phyloP scores from a whole-genome alignment of 1,139 yeast species.

The Kluyveromyces sp. region DNA sequence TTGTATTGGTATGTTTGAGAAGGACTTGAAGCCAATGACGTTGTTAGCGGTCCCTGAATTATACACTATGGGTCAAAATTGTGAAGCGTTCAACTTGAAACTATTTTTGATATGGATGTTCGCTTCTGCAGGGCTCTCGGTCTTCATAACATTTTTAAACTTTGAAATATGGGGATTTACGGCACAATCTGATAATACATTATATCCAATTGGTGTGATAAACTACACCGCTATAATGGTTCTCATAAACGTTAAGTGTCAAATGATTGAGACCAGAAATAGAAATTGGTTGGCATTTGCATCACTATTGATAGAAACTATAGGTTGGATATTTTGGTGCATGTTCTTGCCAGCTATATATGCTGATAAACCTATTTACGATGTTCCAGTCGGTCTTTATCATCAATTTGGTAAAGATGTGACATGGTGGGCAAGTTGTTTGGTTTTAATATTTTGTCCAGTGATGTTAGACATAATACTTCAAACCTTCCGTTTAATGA shows the following conservation, averaged over 20 bases:
- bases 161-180: slow-evolving; percentile 62
- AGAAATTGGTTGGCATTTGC: slow-evolving; percentile 66
- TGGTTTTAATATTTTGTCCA: slow-evolving; percentile 51
- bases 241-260: slow-evolving; percentile 70
- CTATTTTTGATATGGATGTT: slow-evolving; percentile 74
- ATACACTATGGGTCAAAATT: slow-evolving; percentile 68
- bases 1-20: slow-evolving; percentile 92
- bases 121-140: slow-evolving; percentile 66
- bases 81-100: slow-evolving; percentile 63
- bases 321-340: slow-evolving; percentile 89
- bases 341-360: slow-evolving; percentile 65
- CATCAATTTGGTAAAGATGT: slow-evolving; percentile 68
- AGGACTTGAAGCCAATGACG: slow-evolving; percentile 83
- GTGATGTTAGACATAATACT: slow-evolving; percentile 57
- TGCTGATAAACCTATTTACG: slow-evolving; percentile 55
- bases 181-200: slow-evolving; percentile 61
- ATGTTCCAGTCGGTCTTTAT: slow-evolving; percentile 61
- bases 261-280: slow-evolving; percentile 77
- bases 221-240: slow-evolving; percentile 65
- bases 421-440: slow-evolving; percentile 78
- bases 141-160: slow-evolving; percentile 60
- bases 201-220: slow-evolving; percentile 75
- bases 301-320: slow-evolving; percentile 63
- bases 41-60: slow-evolving; percentile 87
- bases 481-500: slow-evolving; percentile 47